Evolutionary conservation across 2,329 filamentous ascomycete species (phyloP), one percentile per base, ranked within the genome.

Genomic region (Lachnellula subtilissima): DNA sequence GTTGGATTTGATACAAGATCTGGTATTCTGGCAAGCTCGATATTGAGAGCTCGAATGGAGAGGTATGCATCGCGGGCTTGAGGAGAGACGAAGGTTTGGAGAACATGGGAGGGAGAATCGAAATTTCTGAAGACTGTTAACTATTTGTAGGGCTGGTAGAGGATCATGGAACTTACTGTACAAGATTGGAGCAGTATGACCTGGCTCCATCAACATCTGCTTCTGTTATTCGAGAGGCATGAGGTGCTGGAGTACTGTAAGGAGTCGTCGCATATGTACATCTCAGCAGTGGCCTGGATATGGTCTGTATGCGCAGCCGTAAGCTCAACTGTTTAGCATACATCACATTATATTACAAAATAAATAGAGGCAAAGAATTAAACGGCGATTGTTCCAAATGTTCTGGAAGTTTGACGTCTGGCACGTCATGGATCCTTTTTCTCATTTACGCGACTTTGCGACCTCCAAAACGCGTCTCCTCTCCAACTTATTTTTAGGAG

Each of bases 1-100:
- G 87, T 87, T n/a, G 89, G 84, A 58, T 88, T 94, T 48, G 89
- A 94, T 19, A 94, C 92, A 12, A 89, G 85, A 73, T 97, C 93
- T 55, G 94, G 91, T 60, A 97, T 88, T 55, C 89, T 84, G 46
- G 93, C 89, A 58, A 97, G 83, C 72, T 97, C 93, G 66, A 97
- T 82, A 70, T 99, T 99, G 72, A 99, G 85, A 50, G 92, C 88
- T 61, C 93, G 89, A 56, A 99, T 84, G 57, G 92, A 91, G 64
- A 96, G 83, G 74, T 97, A 97, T 63, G 90, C 87, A 72, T 95
- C 86, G 67, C 85, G 86, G 12, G 87, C 81, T 32, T 86, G 79
- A 3, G 77, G 77, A 1, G 91, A 91, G 59, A 97, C 82, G 74
- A 97, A 96, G 59, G 89, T 87, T 61, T 89, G 86, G 57, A 97